Conservation (phyloP, 2,329 filamentous ascomycete species). For the Hymenoscyphus repandus region DNA sequence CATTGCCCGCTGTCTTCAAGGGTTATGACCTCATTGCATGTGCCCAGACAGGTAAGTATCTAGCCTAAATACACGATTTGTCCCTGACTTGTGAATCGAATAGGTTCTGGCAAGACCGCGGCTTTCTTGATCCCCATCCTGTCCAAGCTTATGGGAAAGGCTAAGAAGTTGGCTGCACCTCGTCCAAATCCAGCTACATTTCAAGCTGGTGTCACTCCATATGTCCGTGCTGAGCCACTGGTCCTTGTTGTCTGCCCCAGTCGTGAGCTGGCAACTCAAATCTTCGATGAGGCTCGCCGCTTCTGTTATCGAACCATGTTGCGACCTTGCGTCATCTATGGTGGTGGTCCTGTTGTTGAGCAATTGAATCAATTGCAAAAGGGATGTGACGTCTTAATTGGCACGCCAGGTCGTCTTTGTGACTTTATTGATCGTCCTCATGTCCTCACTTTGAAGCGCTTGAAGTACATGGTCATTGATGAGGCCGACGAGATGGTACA, state of each 20-base stretch:
- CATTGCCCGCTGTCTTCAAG: conserved; percentile 70
- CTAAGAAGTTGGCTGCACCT: conserved; percentile 75
- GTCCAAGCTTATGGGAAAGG: conserved; percentile 92
- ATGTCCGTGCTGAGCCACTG: conserved; percentile 75
- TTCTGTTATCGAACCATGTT: conserved; percentile 94
- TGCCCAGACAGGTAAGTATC: conserved; percentile 80
- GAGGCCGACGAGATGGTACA: conserved; percentile 93
- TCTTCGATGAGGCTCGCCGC: conserved; percentile 89
- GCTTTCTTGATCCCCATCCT: conserved; percentile 87
- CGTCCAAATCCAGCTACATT: conserved; percentile 62
- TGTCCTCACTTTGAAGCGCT: conserved; percentile 65
- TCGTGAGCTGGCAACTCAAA: conserved; percentile 86
- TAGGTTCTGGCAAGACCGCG: conserved; percentile 94
- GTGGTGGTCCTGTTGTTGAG: conserved; percentile 66
- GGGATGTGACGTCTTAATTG: conserved; percentile 87
- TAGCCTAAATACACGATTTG: background rate
- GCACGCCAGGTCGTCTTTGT: conserved; percentile 77
- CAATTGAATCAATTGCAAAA: conserved; percentile 70
- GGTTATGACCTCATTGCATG: conserved; percentile 82
- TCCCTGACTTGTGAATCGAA: conserved; percentile 8
- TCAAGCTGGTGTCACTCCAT: conserved; percentile 39
- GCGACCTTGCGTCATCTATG: conserved; percentile 84
- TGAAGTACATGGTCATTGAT: conserved; percentile 80
- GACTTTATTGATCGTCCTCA: conserved; percentile 74
- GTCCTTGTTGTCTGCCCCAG: conserved; percentile 82